Percentiles rank a stretch among this genome's conserved stretches.
Conservation (phyloP, 129 eudicot genomes). For the Apium graveolens region DNA sequence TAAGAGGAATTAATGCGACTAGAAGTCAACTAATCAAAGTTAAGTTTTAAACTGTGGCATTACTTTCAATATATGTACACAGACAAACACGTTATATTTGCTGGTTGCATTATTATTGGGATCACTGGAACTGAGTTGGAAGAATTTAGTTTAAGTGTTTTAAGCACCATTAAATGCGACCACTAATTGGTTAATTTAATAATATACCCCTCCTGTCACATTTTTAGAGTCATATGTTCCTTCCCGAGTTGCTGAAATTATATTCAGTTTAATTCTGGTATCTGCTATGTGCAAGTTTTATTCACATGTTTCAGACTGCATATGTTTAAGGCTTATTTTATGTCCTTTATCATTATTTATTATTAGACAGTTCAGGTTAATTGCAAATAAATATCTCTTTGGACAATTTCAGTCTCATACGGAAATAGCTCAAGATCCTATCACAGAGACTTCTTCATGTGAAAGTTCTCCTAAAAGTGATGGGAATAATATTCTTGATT, state of each 20-base stretch:
- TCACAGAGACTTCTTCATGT: not conserved
- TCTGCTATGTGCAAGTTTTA: not conserved
- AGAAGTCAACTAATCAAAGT: not conserved
- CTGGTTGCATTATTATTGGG: not conserved
- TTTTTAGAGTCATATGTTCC: not conserved
- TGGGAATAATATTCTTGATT: not conserved
- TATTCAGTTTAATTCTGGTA: not conserved
- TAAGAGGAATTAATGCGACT: not conserved
- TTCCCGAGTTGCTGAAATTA: not conserved
- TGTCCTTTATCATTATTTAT: not conserved
- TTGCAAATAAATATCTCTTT: not conserved
- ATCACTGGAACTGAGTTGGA: not conserved
- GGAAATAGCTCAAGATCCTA: not conserved
- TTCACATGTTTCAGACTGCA: not conserved
- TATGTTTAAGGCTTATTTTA: not conserved
- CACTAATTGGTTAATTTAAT: not conserved
- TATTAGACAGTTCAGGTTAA: not conserved
- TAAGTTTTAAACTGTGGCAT: not conserved
- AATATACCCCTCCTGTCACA: not conserved
- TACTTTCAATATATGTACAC: not conserved
- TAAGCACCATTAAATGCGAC: not conserved
- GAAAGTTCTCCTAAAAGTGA: constrained; percentile 1
- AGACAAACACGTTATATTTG: too few relatives aligned
- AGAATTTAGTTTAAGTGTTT: not conserved
- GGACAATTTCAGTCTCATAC: not conserved